These are phyloP conservation scores for Spiraea crenata DNA, from an alignment of 331 rosid species.

Conservation along the genomic window DNA sequence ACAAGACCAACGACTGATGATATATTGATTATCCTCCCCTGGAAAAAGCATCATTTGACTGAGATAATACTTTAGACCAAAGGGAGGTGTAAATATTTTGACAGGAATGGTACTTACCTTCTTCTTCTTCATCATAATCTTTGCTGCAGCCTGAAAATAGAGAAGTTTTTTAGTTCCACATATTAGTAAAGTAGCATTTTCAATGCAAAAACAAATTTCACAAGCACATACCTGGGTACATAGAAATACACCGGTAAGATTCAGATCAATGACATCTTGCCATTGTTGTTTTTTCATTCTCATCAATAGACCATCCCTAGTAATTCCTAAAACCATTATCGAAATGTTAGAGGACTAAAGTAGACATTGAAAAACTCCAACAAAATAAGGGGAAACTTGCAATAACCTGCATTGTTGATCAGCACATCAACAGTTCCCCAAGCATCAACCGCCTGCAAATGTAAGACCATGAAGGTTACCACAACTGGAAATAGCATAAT, in stretches of 20 bases:
- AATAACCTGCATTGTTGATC: constrained; percentile 84
- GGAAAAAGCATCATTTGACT: constrained; percentile 29
- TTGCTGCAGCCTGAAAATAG: constrained; percentile 82
- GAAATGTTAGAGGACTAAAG: constrained; percentile 18
- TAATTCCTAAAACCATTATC: constrained; percentile 68
- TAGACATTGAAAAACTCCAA: neutral
- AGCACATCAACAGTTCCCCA: constrained; percentile 97
- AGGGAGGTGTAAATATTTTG: neutral
- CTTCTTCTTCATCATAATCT: constrained; percentile 91
- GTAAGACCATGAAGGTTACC: constrained; percentile 35
- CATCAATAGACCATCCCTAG: constrained; percentile 86
- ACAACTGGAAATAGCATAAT: constrained; percentile 16
- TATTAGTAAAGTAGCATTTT: constrained; percentile 16
- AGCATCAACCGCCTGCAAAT: constrained; percentile 77
- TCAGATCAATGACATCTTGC: constrained; percentile 93
- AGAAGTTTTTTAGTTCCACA: constrained; percentile 26
- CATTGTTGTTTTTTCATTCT: constrained; percentile 94
- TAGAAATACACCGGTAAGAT: constrained; percentile 92
- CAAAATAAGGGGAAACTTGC: constrained; percentile 13
- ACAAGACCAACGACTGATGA: constrained; percentile 93
- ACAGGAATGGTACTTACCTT: constrained; percentile 50
- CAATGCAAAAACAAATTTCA: constrained; percentile 6
- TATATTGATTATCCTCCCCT: constrained; percentile 97
- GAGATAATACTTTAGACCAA: constrained; percentile 7
- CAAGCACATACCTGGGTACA: constrained; percentile 67